phyloP scores from a whole-genome alignment of 2,329 filamentous ascomycete species.

The Cyphellophora europaea region DNA sequence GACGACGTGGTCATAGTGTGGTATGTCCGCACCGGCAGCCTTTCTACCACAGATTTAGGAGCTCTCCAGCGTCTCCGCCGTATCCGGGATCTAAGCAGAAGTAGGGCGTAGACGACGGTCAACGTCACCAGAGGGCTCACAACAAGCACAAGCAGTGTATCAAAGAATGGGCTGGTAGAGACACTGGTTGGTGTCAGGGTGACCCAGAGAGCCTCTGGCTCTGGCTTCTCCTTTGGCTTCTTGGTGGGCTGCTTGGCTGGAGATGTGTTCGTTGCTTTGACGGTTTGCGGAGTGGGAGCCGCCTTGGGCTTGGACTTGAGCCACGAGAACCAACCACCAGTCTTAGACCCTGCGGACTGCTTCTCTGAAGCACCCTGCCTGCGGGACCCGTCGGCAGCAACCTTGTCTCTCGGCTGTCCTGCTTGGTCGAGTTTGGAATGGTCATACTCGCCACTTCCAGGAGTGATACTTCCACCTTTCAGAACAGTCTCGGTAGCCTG shows the following conservation, averaged over 20 bases:
- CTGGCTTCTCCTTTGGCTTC: constrained; percentile 22
- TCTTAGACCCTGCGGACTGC: no score
- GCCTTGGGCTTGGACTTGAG: neutral
- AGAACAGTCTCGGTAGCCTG: constrained; percentile 27
- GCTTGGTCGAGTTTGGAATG: constrained; percentile 32
- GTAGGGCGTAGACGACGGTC: constrained; percentile 81
- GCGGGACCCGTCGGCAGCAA: constrained; percentile 1
- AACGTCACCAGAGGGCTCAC: constrained; percentile 87
- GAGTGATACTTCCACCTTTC: constrained; percentile 59
- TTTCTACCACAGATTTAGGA: constrained; percentile 92
- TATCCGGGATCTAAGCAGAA: constrained; percentile 80
- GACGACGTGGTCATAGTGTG: constrained; percentile 67
- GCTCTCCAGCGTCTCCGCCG: constrained; percentile 86
- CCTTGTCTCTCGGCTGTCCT: constrained; percentile 3
- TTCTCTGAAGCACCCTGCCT: constrained; percentile 3
- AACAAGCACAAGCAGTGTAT: constrained; percentile 92
- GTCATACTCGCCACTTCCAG: constrained; percentile 62
- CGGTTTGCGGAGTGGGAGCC: no score
- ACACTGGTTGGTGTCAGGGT: constrained; percentile 83
- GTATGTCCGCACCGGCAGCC: constrained; percentile 89
- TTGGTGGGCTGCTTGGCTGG: constrained; percentile 11
- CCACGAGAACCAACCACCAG: constrained; percentile 1
- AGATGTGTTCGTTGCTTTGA: neutral
- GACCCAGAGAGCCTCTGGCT: constrained; percentile 83
- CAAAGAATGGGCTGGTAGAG: constrained; percentile 86